These are phyloP conservation scores for Colletotrichum viniferum DNA, from an alignment of 2,329 filamentous ascomycete species.

Conservation along the genomic window DNA sequence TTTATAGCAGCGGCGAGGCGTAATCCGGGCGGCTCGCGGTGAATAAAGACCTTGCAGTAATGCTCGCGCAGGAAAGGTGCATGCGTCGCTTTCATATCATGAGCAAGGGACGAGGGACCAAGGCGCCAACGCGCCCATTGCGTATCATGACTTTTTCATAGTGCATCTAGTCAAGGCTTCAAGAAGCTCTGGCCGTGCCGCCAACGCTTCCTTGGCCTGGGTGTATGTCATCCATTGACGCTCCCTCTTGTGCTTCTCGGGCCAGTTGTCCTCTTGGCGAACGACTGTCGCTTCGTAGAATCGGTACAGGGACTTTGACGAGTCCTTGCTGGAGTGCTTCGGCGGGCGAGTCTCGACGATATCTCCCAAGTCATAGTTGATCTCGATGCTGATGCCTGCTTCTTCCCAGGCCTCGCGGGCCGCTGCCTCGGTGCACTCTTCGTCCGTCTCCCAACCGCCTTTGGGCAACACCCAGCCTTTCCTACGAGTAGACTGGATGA, in stretches of 20 bases:
- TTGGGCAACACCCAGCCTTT: slow-evolving; percentile 97
- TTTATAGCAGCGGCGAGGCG: background rate
- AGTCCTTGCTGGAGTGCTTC: slow-evolving; percentile 69
- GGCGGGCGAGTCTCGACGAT: slow-evolving; percentile 85
- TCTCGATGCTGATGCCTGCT: slow-evolving; percentile 85
- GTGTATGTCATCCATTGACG: slow-evolving; percentile 88
- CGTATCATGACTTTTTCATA: slow-evolving; percentile 45
- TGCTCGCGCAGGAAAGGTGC: background rate
- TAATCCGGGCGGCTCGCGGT: background rate
- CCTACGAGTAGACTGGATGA: slow-evolving; percentile 91
- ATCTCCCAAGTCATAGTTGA: slow-evolving; percentile 84
- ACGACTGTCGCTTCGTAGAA: slow-evolving; percentile 91
- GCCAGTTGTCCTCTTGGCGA: slow-evolving; percentile 86
- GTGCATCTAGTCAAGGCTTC: slow-evolving; percentile 86
- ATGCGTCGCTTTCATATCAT: background rate
- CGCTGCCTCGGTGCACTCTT: slow-evolving; percentile 81
- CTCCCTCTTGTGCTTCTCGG: slow-evolving; percentile 89
- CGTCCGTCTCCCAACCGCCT: slow-evolving; percentile 96
- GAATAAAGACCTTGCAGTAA: background rate
- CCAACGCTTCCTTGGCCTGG: slow-evolving; percentile 79
- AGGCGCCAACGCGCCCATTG: background rate
- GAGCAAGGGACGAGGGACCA: background rate
- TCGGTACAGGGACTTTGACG: slow-evolving; percentile 69
- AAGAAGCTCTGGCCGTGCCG: slow-evolving; percentile 81
- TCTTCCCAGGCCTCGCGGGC: slow-evolving; percentile 97